Evolutionary conservation across 345 rosid genomes (phyloP), one percentile per base, ranked within the genome.

Genomic region (Euphorbia peplus): DNA sequence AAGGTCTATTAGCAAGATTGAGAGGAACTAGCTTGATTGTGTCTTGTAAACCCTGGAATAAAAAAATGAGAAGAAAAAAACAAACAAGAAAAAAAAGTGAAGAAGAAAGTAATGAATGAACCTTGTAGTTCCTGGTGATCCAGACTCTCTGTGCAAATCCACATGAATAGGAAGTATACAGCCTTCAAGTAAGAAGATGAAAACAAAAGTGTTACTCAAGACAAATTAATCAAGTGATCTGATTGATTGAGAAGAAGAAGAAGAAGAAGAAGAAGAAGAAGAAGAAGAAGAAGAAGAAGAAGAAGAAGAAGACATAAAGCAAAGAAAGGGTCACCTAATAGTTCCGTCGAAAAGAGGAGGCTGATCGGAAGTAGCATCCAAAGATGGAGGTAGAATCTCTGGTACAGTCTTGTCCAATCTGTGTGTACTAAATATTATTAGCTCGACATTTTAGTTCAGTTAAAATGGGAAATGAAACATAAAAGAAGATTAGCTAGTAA

Each of bases 111-210:
- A n/a, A n/a, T n/a, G n/a, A 60, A 21, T 28, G 21, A 25, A 89
- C 96, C 97, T 91, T 91, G 69, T 75, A 69, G 74, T 93, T 89
- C 73, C 98, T 83, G 70, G 96, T 87, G 88, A 93, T 91, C 98
- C 98, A 91, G 61, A 77, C 97, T 35, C 98, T 91, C 73, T 89
- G 97, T 13, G 95, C 91, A 73, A 4, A 93, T 35, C 97, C 97
- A 73, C 98, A 89, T 8, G 64, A 0, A 55, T 85, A 82, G 61
- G 67, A 41, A 21, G 84, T 80, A 78, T 92, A 92, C 86, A 90
- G 55, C 83, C 98, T 92, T 74, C 41, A 64, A 44, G 53, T 50
- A 5, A 5, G 19, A 25, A 39, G 1, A n/a, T n/a, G n/a, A 16
- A 10, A 32, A 46, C 37, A 26, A 35, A 26, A 44, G 15, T 10